Evolutionary conservation across 768 basidiomycete genomes (phyloP), one percentile per base, ranked within the genome.

Genomic region (Pleurotus djamor): DNA sequence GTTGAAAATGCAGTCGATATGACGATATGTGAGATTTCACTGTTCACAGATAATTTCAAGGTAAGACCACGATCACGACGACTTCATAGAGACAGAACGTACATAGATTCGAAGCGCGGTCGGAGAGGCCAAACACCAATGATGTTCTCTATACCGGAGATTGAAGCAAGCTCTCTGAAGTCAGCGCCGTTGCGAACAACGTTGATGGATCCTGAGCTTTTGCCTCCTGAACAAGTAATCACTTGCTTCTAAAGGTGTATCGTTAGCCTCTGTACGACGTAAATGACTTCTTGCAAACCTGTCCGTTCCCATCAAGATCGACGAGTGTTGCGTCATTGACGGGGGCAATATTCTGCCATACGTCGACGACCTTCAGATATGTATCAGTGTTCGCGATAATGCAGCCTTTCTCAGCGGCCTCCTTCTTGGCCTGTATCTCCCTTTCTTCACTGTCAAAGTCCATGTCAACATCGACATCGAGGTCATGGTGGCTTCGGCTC

Each of bases 201-300:
- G 50, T 89, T 87, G 13, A 97, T 66, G 8, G 88, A 86, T 2
- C 95, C 94, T 2, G 85, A 83, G 61, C 85, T 92, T 51, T 79
- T 80, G 1, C 85, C 89, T 4, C 95, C 95, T 3, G 92, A 95
- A 65, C 91, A 92, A 1, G 93, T 92, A 4, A 96, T 84, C 44
- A 96, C 83, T 69, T 91, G 87, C n/a, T 77, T 79, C 90, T 94
- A 50, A 12, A 12, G 12, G 17, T 35, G 12, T n/a, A 48, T 60
- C 10, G 59, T 57, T 28, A 50, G 13, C 36, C 8, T 16, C 12
- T 50, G 52, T 35, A 35, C 41, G 14, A n/a, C 17, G 6, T 4
- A 48, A 14, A 41, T 62, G n/a, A 28, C 1, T 28, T 36, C n/a
- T 6, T 6, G 65, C 79, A 35, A 61, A 89, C 88, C 77, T 91